Percentiles rank a stretch among this genome's conserved stretches.
phyloP scores from a whole-genome alignment of 1,139 yeast species.

The Taphrina pruni region DNA sequence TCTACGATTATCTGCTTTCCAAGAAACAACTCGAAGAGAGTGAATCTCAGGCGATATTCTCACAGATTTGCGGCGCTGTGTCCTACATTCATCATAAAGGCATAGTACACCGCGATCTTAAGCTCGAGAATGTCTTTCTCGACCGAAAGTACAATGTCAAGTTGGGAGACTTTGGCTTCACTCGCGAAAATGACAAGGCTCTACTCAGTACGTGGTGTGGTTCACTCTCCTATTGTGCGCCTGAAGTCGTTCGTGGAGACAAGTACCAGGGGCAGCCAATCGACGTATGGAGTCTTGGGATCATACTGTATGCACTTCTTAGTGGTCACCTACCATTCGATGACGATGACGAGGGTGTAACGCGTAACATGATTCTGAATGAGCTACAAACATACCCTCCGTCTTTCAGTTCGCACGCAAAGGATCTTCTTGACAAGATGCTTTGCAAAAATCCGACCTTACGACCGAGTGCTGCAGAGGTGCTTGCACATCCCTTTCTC shows the following conservation, averaged over 20 bases:
- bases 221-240: constrained; percentile 95
- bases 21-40: constrained; percentile 59
- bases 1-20: constrained; percentile 71
- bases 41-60: constrained; percentile 67
- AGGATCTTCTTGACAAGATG: constrained; percentile 62
- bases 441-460: constrained; percentile 68
- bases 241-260: constrained; percentile 73
- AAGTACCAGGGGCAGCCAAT: constrained; percentile 75
- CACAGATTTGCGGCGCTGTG: constrained; percentile 82
- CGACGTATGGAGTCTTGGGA: constrained; percentile 93
- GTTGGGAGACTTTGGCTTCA: constrained; percentile 91
- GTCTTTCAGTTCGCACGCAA: constrained; percentile 51
- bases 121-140: constrained; percentile 79
- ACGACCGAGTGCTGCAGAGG: constrained; percentile 68
- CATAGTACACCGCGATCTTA: constrained; percentile 88
- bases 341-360: constrained; percentile 71
- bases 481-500: constrained; percentile 68
- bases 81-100: constrained; percentile 81
- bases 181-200: constrained; percentile 71
- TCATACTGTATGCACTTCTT: constrained; percentile 85
- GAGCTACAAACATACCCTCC: constrained; percentile 66
- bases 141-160: constrained; percentile 74
- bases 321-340: constrained; percentile 93
- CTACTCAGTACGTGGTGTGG: constrained; percentile 87
- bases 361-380: constrained; percentile 66